Percentiles rank a stretch among this genome's conserved stretches.
These are phyloP conservation scores for Leccinum pachyderme DNA, from an alignment of 1,284 basidiomycete species.

Conservation along the genomic window DNA sequence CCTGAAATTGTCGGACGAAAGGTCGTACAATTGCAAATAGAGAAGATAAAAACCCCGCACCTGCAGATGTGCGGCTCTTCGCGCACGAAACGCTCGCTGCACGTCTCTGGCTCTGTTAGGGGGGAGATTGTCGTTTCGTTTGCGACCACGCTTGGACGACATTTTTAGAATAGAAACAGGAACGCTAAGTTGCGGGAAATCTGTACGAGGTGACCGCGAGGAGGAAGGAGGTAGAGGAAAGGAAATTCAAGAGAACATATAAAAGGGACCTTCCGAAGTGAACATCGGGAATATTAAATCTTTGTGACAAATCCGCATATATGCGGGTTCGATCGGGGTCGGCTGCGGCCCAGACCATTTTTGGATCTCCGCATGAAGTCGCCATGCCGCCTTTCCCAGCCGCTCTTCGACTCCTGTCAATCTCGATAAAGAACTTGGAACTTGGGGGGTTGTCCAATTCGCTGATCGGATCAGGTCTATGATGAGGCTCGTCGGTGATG, in stretches of 20 bases:
- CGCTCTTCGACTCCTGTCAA: conserved; percentile 16
- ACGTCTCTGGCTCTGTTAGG: conserved; percentile 91
- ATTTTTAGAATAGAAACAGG: conserved; percentile 37
- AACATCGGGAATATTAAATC: conserved; percentile 34
- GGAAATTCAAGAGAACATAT: conserved; percentile 39
- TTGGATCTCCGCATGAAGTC: conserved; percentile 35
- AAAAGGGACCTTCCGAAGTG: conserved; percentile 37
- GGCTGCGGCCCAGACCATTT: conserved; percentile 37
- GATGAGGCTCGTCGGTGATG: background rate
- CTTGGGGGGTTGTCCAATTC: conserved; percentile 1
- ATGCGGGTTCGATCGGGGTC: conserved; percentile 40
- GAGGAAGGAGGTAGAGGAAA: conserved; percentile 31
- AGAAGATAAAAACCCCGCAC: conserved; percentile 44
- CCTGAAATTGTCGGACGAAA: conserved; percentile 46
- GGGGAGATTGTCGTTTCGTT: conserved; percentile 88
- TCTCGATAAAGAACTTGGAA: conserved; percentile 19
- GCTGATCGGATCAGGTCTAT: background rate
- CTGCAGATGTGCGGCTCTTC: conserved; percentile 86
- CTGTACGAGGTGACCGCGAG: conserved; percentile 25
- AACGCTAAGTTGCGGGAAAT: conserved; percentile 13
- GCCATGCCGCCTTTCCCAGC: conserved; percentile 26
- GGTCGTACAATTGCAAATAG: conserved; percentile 41
- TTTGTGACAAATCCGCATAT: conserved; percentile 31
- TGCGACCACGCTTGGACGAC: conserved; percentile 86
- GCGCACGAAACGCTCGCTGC: conserved; percentile 87